A percentile compares a stretch with the other conserved stretches of the same genome.
Conservation (phyloP, 2,329 filamentous ascomycete genomes). For the Coleophoma cylindrospora region DNA sequence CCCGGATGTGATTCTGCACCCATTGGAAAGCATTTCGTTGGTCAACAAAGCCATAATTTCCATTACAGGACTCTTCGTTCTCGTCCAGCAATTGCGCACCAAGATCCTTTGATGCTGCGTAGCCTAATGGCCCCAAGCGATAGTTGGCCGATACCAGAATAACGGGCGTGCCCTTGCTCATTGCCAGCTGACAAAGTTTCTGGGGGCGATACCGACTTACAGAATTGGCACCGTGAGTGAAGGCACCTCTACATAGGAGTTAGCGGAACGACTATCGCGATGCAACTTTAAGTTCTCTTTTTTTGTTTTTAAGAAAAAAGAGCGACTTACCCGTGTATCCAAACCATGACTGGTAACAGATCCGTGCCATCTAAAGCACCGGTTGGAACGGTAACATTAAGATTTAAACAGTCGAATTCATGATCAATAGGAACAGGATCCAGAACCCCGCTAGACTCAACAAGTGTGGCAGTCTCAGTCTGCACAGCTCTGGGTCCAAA, state of each 20-base stretch:
- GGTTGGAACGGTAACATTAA: slow-evolving; percentile 27
- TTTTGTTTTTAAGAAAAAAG: too few species aligned
- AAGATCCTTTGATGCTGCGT: slow-evolving; percentile 6
- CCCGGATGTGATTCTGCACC: slow-evolving; percentile 22
- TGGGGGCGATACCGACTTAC: slow-evolving; percentile 4
- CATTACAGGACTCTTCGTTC: background rate
- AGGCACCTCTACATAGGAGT: slow-evolving; percentile 4
- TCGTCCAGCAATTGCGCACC: background rate
- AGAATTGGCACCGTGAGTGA: slow-evolving; percentile 8
- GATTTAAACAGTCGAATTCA: slow-evolving; percentile 28
- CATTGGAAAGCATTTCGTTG: slow-evolving; percentile 13
- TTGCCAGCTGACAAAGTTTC: slow-evolving; percentile 1
- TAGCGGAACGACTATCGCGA: background rate
- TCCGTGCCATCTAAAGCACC: background rate
- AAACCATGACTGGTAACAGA: slow-evolving; percentile 7
- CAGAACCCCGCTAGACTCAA: background rate
- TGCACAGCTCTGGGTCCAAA: slow-evolving; percentile 7
- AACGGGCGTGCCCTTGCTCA: background rate
- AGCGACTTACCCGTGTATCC: slow-evolving; percentile 6
- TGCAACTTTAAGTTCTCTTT: too few species aligned
- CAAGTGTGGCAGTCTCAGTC: background rate
- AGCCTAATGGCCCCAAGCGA: slow-evolving; percentile 6
- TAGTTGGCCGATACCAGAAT: slow-evolving; percentile 8
- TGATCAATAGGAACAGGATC: slow-evolving; percentile 5
- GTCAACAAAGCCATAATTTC: slow-evolving; percentile 7